Conservation (phyloP, 805 yeast genomes). For the Wickerhamiella galacta region DNA sequence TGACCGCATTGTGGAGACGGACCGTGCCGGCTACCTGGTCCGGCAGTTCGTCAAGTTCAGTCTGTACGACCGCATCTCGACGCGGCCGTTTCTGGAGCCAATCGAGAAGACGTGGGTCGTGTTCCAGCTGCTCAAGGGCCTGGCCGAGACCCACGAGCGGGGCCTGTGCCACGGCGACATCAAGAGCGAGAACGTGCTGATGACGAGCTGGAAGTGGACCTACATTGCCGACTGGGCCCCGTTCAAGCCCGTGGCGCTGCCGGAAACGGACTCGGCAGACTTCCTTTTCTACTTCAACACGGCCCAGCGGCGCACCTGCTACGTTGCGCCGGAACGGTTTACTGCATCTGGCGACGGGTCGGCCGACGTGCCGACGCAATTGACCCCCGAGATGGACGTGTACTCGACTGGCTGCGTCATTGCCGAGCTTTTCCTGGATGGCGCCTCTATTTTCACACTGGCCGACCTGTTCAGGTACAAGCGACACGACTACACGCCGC, state of each 20-base stretch:
- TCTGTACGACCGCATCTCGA: slow-evolving; percentile 71
- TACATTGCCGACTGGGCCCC: slow-evolving; percentile 68
- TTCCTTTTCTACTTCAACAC: slow-evolving; percentile 87
- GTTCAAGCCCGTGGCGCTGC: slow-evolving; percentile 68
- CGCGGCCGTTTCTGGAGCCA: slow-evolving; percentile 71
- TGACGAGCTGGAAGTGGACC: slow-evolving; percentile 82
- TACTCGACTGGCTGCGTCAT: slow-evolving; percentile 49
- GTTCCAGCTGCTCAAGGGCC: slow-evolving; percentile 55
- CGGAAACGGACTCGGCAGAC: slow-evolving; percentile 86
- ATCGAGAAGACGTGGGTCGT: slow-evolving; percentile 73
- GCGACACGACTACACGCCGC: slow-evolving; percentile 49
- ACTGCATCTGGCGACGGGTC: slow-evolving; percentile 17
- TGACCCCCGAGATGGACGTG: slow-evolving; percentile 60
- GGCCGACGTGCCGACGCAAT: slow-evolving; percentile 17
- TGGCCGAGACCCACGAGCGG: slow-evolving; percentile 45
- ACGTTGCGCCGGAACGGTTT: slow-evolving; percentile 89
- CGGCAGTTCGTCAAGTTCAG: slow-evolving; percentile 68
- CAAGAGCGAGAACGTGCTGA: slow-evolving; percentile 74
- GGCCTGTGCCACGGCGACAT: slow-evolving; percentile 75
- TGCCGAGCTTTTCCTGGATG: slow-evolving; percentile 77
- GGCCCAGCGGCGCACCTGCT: slow-evolving; percentile 71
- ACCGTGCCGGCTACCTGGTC: slow-evolving; percentile 77
- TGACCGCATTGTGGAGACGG: slow-evolving; percentile 63
- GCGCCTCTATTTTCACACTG: slow-evolving; percentile 69
- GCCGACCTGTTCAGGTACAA: slow-evolving; percentile 77